Base-by-base conservation (phyloP, 2,329 filamentous ascomycete species). In the Aureobasidium sp. region DNA sequence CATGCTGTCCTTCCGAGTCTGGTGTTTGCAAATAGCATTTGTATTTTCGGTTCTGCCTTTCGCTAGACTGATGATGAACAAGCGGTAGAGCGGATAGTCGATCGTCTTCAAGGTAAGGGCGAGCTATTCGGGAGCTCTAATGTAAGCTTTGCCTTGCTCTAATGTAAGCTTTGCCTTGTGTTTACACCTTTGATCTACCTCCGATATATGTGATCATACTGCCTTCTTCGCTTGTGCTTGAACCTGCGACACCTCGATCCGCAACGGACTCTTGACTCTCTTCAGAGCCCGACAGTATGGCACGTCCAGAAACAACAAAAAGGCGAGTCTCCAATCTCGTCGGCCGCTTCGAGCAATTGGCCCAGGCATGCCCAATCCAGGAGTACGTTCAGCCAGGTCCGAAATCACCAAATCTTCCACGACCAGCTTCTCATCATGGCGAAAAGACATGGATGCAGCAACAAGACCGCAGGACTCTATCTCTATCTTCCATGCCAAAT, bases 351-450 rank as follows among this genome's bases (percentile, higher is more conserved):
- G 60, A 62, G 8, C 59, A 62, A 47, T 12, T 62, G 9, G 43
- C 61, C 75, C 74, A 9, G 76, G 72, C 15, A 76, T 63, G 29
- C 68, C 67, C 37, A 82, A 66, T 87, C 72, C 10, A 76, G 63
- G 37, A 69, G 66, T 27, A 29, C 15, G 34, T 75, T 70, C 1
- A 26, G 12, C 24, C 15, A 39, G 9, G 10, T 9, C 29, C 29
- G 2, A n/a, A n/a, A 34, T 34, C 27, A 20, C 41, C 41, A 10
- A 57, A n/a, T n/a, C n/a, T 29, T 26, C 41, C 53, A 36, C 53
- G 27, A 6, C 39, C 53, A 26, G 26, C 41, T 15, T 57, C 55
- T 1, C 55, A 59, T 20, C 55, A 47, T 15, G 26, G 43, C 27
- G 44, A 59, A 26, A 59, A 48, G 24, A 7, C 43, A 20, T 20